A percentile compares a stretch with the other conserved stretches of the same genome.
Conservation (phyloP, 2,329 filamentous ascomycete species). For the Neoascochyta sp. region DNA sequence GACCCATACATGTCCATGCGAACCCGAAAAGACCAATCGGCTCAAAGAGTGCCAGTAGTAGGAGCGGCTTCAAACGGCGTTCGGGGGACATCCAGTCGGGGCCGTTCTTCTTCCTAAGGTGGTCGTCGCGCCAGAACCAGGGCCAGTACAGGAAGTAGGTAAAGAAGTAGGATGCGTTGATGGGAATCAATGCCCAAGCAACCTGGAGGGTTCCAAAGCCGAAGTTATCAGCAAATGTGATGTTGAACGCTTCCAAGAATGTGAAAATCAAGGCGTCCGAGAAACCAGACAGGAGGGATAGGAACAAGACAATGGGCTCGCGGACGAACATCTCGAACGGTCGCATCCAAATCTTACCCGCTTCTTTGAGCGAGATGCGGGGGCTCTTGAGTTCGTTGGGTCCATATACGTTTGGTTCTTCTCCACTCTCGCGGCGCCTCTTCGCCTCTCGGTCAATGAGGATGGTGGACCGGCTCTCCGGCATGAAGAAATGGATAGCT, state of each 20-base stretch:
- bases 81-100: conserved; percentile 52
- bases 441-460: conserved; percentile 75
- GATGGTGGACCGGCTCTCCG: conserved; percentile 71
- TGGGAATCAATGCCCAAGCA: conserved; percentile 56
- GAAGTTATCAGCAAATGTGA: conserved; percentile 64
- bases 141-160: conserved; percentile 59
- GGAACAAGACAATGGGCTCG: conserved; percentile 67
- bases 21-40: conserved; percentile 68
- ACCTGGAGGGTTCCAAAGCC: conserved; percentile 55
- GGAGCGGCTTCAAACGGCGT: conserved; percentile 60
- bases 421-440: conserved; percentile 60
- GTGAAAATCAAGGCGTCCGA: conserved; percentile 74
- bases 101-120: conserved; percentile 36
- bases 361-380: conserved; percentile 31
- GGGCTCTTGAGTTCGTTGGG: conserved; percentile 60
- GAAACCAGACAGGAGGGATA: conserved; percentile 71
- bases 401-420: conserved; percentile 61
- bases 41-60: conserved; percentile 57
- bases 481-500: conserved; percentile 60
- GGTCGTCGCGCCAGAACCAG: conserved; percentile 43
- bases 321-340: conserved; percentile 65
- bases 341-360: conserved; percentile 48
- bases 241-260: conserved; percentile 65
- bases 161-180: conserved; percentile 58
- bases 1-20: conserved; percentile 63